phyloP scores from a whole-genome alignment of 2,329 filamentous ascomycete genomes.

The Westerdykella sp. region DNA sequence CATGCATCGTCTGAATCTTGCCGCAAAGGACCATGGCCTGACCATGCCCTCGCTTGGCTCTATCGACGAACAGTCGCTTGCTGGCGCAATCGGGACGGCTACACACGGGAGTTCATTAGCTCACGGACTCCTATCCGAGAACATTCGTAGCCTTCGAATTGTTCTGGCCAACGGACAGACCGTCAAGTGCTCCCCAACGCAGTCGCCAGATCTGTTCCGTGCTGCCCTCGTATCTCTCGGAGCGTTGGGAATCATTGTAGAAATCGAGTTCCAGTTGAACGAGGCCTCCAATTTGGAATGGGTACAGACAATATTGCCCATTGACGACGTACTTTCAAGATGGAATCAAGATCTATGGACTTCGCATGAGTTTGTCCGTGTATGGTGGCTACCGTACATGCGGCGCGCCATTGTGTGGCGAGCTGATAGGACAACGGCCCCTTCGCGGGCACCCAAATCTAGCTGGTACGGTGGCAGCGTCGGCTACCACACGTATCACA shows the following conservation, averaged over 20 bases:
- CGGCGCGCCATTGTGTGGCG: slow-evolving; percentile 83
- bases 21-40: slow-evolving; percentile 67
- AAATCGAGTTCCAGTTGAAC: slow-evolving; percentile 77
- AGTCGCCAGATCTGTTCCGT: slow-evolving; percentile 74
- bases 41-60: slow-evolving; percentile 90
- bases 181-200: slow-evolving; percentile 60
- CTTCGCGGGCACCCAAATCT: slow-evolving; percentile 52
- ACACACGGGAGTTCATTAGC: slow-evolving; percentile 83
- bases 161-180: slow-evolving; percentile 75
- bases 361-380: slow-evolving; percentile 77
- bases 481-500: slow-evolving; percentile 88
- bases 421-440: slow-evolving; percentile 68
- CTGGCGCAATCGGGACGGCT: slow-evolving; percentile 84
- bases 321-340: slow-evolving; percentile 59
- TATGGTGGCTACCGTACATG: slow-evolving; percentile 98
- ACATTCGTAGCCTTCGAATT: slow-evolving; percentile 67
- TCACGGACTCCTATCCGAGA: slow-evolving; percentile 80
- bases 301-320: slow-evolving; percentile 70
- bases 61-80: slow-evolving; percentile 90
- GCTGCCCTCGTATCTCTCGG: slow-evolving; percentile 83
- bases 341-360: slow-evolving; percentile 78
- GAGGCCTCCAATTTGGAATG: slow-evolving; percentile 80
- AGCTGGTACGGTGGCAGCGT: slow-evolving; percentile 77
- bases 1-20: slow-evolving; percentile 64
- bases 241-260: slow-evolving; percentile 82